These are phyloP conservation scores for Pseudopithomyces maydicus DNA, from an alignment of 2,329 filamentous ascomycete species.

Conservation along the genomic window DNA sequence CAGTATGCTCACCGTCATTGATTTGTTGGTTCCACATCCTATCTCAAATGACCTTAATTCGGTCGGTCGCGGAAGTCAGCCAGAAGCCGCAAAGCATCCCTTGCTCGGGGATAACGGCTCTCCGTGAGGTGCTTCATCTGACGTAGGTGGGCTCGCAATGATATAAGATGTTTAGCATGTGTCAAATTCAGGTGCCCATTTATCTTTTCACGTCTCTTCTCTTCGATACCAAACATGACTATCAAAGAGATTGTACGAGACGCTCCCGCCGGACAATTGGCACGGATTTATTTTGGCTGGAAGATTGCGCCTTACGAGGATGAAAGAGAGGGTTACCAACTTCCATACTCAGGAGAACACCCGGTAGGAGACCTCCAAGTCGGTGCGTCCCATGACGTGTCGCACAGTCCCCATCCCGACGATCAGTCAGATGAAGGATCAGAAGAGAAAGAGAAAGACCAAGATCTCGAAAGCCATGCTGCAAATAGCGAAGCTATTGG, in stretches of 20 bases:
- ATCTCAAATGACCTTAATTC: not conserved
- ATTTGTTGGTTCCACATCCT: not conserved
- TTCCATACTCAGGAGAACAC: not conserved
- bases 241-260: conserved; percentile 6
- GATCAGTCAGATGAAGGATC: not conserved
- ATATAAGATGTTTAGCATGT: too few species aligned
- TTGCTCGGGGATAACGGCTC: not conserved
- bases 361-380: not conserved
- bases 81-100: not conserved
- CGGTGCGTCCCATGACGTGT: not conserved
- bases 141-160: not conserved
- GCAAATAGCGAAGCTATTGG: not conserved
- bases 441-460: conserved; percentile 1
- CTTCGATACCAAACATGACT: not conserved
- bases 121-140: not conserved
- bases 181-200: too few species aligned
- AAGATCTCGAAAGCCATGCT: not conserved
- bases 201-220: not conserved
- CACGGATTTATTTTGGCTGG: conserved; percentile 6
- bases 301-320: conserved; percentile 7
- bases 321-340: conserved; percentile 1
- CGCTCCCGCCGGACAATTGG: conserved; percentile 5
- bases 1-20: not conserved
- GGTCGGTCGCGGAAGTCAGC: not conserved
- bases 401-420: not conserved